phyloP scores from a whole-genome alignment of 2,329 filamentous ascomycete genomes.

The Neospermospora avenae region DNA sequence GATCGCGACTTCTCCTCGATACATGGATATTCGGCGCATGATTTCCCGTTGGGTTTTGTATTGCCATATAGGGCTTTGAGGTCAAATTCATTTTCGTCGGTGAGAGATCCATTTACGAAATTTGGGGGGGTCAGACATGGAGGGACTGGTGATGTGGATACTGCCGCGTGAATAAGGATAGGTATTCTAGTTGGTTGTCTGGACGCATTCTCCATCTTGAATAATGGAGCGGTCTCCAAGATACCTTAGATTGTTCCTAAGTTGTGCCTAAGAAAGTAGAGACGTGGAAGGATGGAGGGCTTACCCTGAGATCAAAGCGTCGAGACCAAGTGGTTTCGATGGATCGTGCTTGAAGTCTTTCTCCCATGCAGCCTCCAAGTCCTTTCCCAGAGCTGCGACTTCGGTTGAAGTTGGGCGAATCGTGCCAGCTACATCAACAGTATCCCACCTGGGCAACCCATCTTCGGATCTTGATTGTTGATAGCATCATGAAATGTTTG shows the following conservation, averaged over 20 bases:
- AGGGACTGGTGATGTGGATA: constrained; percentile 50
- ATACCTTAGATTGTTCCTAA: not conserved
- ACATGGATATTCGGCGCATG: constrained; percentile 50
- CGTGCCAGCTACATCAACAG: constrained; percentile 49
- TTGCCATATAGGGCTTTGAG: constrained; percentile 51
- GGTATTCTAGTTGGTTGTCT: constrained; percentile 41
- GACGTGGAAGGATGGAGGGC: not conserved
- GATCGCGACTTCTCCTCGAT: constrained; percentile 42
- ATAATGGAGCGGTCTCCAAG: not conserved
- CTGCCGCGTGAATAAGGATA: constrained; percentile 59
- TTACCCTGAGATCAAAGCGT: constrained; percentile 14
- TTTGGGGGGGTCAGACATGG: constrained; percentile 42
- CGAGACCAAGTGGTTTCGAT: constrained; percentile 40
- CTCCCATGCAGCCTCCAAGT: constrained; percentile 52
- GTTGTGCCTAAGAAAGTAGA: not conserved
- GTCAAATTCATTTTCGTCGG: constrained; percentile 47
- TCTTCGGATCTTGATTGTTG: constrained; percentile 25
- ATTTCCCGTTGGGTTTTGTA: constrained; percentile 63
- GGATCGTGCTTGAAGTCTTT: constrained; percentile 42
- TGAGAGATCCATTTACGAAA: constrained; percentile 56
- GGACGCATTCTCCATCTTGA: constrained; percentile 3
- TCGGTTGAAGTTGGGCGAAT: constrained; percentile 53
- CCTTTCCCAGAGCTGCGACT: constrained; percentile 46
- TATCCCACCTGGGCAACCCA: constrained; percentile 54
- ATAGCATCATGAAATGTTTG: not conserved